These are phyloP conservation scores for Rhododendron simsii DNA, from an alignment of 148 eudicot genomes.

Conservation along the genomic window DNA sequence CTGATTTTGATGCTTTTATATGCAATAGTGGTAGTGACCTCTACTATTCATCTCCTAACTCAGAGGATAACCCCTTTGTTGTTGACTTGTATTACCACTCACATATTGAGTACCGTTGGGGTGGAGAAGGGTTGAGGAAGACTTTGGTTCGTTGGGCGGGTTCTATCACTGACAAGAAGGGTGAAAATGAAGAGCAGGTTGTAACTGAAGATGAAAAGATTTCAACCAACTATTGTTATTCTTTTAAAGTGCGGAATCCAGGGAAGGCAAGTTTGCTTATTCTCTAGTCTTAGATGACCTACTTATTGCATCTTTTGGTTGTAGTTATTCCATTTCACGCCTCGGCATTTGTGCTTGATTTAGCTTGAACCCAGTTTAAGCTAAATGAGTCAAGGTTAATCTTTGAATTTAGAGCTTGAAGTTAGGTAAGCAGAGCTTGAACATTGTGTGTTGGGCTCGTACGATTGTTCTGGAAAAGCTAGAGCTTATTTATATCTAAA, in stretches of 20 bases:
- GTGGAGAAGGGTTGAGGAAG: conserved; percentile 92
- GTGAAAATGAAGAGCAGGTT: conserved; percentile 54
- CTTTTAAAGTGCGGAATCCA: conserved; percentile 68
- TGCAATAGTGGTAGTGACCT: conserved; percentile 95
- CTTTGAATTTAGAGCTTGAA: background rate
- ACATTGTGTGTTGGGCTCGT: background rate
- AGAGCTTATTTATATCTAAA: background rate
- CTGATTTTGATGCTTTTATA: conserved; percentile 89
- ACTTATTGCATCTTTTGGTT: background rate
- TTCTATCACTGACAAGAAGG: conserved; percentile 47
- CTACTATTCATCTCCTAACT: conserved; percentile 64
- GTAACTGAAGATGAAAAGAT: conserved; percentile 68
- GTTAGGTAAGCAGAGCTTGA: background rate
- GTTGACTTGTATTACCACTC: conserved; percentile 85
- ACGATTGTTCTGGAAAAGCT: background rate
- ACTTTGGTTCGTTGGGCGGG: conserved; percentile 85
- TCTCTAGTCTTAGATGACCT: background rate
- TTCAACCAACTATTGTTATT: conserved; percentile 70
- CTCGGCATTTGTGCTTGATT: background rate
- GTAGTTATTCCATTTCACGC: background rate
- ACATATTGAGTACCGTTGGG: conserved; percentile 93
- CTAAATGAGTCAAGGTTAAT: background rate
- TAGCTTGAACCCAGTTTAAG: background rate
- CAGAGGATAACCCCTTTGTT: conserved; percentile 60
- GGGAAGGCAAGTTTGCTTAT: conserved; percentile 46